phyloP scores from a whole-genome alignment of 805 yeast genomes.

The Candida pini region DNA sequence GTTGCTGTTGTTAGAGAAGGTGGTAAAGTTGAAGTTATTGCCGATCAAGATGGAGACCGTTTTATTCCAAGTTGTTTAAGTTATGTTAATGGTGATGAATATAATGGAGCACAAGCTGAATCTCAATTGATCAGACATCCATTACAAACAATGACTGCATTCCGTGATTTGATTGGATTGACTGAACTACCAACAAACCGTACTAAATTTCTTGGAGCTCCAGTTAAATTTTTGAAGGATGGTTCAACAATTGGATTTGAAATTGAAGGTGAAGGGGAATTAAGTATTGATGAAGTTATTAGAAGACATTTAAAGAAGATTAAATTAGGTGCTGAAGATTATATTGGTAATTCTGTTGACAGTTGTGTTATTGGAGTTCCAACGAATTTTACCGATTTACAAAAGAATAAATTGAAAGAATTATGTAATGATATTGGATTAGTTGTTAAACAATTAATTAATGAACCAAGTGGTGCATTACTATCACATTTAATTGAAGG shows the following conservation, averaged over 20 bases:
- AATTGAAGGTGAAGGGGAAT: conserved; percentile 47
- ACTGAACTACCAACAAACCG: conserved; percentile 65
- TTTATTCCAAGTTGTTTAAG: conserved; percentile 89
- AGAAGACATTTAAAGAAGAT: conserved; percentile 80
- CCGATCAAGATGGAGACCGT: conserved; percentile 99
- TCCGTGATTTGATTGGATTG: conserved; percentile 88
- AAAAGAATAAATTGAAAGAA: conserved; percentile 55
- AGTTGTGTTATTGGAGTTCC: conserved; percentile 90
- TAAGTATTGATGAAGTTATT: conserved; percentile 72
- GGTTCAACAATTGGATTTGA: conserved; percentile 66
- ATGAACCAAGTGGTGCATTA: conserved; percentile 90
- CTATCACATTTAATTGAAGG: conserved; percentile 66
- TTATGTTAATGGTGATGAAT: conserved; percentile 91
- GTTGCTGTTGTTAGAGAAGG: conserved; percentile 87
- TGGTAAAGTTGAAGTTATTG: conserved; percentile 94
- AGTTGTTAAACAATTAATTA: conserved; percentile 77
- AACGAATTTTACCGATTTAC: conserved; percentile 73
- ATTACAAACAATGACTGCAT: conserved; percentile 76
- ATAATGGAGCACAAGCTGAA: conserved; percentile 94
- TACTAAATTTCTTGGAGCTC: conserved; percentile 56
- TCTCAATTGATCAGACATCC: conserved; percentile 92
- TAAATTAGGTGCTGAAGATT: conserved; percentile 87
- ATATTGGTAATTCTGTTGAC: conserved; percentile 72
- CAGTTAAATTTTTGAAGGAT: conserved; percentile 55
- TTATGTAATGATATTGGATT: conserved; percentile 70